These are phyloP conservation scores for Lindgomyces ingoldianus DNA, from an alignment of 495 filamentous ascomycete species.

Conservation along the genomic window DNA sequence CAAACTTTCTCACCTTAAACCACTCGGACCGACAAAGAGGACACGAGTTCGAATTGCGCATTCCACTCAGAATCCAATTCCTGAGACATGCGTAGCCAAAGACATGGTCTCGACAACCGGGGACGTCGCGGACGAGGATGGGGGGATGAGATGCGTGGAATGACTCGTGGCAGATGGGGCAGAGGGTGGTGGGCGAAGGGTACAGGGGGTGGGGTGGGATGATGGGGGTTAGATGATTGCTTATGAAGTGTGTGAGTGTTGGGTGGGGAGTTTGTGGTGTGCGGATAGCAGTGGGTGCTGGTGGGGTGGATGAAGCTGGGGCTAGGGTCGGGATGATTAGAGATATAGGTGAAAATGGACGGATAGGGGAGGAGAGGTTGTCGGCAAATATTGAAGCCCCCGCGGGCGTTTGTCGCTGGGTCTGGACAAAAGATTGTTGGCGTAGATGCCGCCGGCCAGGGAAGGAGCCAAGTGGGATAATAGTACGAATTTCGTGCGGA, in stretches of 20 bases:
- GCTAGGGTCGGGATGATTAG: not conserved
- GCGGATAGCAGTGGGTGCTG: not conserved
- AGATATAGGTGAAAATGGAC: no score
- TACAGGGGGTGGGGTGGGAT: not conserved
- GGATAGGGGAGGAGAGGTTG: no score
- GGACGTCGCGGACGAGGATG: not conserved
- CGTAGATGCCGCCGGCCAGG: no score
- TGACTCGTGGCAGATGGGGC: not conserved
- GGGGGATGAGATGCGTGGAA: not conserved
- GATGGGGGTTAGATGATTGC: not conserved
- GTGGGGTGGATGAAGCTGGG: not conserved
- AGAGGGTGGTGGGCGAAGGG: not conserved
- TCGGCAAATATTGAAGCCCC: no score
- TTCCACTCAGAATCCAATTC: not conserved
- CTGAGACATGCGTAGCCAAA: not conserved
- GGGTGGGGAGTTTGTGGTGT: no score
- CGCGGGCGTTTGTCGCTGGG: no score
- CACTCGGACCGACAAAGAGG: constrained; percentile 1
- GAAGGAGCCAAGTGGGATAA: no score
- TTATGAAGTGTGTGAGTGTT: not conserved
- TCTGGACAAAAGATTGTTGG: no score
- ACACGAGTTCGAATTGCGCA: not conserved
- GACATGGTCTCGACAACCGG: not conserved
- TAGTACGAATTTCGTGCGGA: no score
- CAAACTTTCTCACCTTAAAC: no score